These are phyloP conservation scores for Singerocomus inundabilis DNA, from an alignment of 1,284 basidiomycete genomes.

Conservation along the genomic window DNA sequence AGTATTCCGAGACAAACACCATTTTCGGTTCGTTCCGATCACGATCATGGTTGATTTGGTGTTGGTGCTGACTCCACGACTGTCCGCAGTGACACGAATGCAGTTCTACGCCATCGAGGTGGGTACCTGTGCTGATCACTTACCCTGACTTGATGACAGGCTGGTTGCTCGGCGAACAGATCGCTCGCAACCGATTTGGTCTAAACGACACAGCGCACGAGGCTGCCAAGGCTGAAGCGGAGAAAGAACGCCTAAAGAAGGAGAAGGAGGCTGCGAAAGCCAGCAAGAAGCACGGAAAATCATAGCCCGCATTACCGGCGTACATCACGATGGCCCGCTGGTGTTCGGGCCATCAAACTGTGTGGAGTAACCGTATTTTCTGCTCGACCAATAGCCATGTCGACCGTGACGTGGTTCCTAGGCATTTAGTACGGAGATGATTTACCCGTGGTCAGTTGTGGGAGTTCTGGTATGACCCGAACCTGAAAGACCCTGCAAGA, in stretches of 20 bases:
- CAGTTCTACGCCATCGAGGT: slow-evolving; percentile 94
- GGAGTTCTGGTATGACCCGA: neutral
- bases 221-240: slow-evolving; percentile 68
- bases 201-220: slow-evolving; percentile 91
- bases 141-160: slow-evolving; percentile 1
- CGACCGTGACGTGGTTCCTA: neutral
- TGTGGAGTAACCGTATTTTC: slow-evolving; percentile 3
- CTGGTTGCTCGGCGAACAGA: slow-evolving; percentile 45
- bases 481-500: slow-evolving; percentile 10
- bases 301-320: slow-evolving; percentile 16
- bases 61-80: slow-evolving; percentile 3
- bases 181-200: slow-evolving; percentile 88
- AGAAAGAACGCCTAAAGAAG: slow-evolving; percentile 56
- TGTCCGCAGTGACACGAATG: slow-evolving; percentile 64
- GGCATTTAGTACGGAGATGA: slow-evolving; percentile 16
- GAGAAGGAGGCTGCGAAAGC: slow-evolving; percentile 44
- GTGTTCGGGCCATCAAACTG: neutral
- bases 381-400: neutral
- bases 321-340: slow-evolving; percentile 1
- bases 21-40: slow-evolving; percentile 72
- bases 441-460: slow-evolving; percentile 11
- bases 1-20: slow-evolving; percentile 92
- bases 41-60: neutral
- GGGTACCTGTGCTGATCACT: slow-evolving; percentile 17
- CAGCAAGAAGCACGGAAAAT: slow-evolving; percentile 39